Conservation (phyloP, 2,329 filamentous ascomycete genomes). For the Mariannaea elegans region DNA sequence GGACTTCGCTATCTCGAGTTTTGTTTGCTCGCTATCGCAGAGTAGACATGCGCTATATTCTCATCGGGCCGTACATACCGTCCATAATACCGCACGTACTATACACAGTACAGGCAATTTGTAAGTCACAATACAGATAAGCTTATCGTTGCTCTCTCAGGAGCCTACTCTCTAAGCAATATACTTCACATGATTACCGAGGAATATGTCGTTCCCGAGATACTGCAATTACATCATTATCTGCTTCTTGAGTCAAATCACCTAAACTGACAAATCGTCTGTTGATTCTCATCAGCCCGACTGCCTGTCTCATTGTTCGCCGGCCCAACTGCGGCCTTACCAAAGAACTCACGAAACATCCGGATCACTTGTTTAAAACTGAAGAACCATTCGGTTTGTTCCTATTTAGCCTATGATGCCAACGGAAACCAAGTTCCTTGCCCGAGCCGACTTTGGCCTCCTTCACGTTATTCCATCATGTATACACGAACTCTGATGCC, state of each 20-base stretch:
- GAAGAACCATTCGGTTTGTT: neutral
- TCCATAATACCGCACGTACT: neutral
- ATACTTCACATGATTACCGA: neutral
- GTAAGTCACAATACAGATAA: neutral
- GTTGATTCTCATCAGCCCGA: neutral
- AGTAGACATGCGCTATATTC: neutral
- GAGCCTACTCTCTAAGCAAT: neutral
- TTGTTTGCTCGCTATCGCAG: neutral
- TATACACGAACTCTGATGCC: neutral
- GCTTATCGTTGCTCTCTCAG: neutral
- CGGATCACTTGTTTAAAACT: neutral
- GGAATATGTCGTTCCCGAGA: neutral
- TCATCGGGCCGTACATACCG: neutral
- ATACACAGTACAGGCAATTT: too few species aligned
- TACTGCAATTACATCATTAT: slow-evolving; percentile 1
- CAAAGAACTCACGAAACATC: slow-evolving; percentile 5
- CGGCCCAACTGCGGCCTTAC: slow-evolving; percentile 14
- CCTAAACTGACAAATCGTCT: slow-evolving; percentile 1
- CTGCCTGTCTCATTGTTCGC: neutral
- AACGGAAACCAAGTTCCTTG: neutral
- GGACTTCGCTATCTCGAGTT: slow-evolving; percentile 1
- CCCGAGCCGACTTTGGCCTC: neutral
- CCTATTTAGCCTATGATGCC: slow-evolving; percentile 1
- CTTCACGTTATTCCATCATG: slow-evolving; percentile 15
- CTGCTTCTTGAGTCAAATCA: slow-evolving; percentile 17